Evolutionary conservation across 768 basidiomycete genomes (phyloP), one percentile per base, ranked within the genome.

Genomic region (Cantharellus cinnabarinus): DNA sequence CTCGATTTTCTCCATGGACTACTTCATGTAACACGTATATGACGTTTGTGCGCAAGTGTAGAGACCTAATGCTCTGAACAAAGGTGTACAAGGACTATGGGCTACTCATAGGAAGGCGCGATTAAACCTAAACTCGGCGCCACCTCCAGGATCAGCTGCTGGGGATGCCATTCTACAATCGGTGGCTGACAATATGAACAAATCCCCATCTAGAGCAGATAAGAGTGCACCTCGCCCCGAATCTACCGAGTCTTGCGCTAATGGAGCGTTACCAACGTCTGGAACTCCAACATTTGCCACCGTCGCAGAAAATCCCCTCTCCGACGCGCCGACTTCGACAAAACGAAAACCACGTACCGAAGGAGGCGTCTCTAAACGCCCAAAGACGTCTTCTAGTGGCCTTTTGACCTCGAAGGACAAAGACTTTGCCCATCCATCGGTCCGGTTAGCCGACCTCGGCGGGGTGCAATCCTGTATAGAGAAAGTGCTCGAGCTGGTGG

Each of bases 401-500:
- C 14, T 10, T 54, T 54, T 56, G 38, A 48, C 35, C 38, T 58
- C 72, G 39, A 70, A 73, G 42, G 64, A 77, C 3, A 86, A 85
- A 65, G 83, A 85, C 61, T 72, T 85, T 62, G 67, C 78, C 2
- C 85, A 90, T 0, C 90, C 93, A 0, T 68, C 77, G 1, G 79
- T 84, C 0, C 77, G 88, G 4, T 72, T 98, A 3, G 79, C 88
- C 1, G 84, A 90, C 64, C 76, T 98, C 0, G 95, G 93, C 10
- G 95, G 94, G 4, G 77, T 97, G 3, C 83, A 87, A 59, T 66
- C 74, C 10, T 91, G 85, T 62, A 77, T 97, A 14, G 90, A 94
- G 67, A 91, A 91, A 69, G 79, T 98, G 74, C 78, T 95, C 42
- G 93, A 97, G 66, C 81, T 94, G n/a, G 90, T 98, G 10, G 90